Percentiles rank a stretch among this genome's conserved stretches.
These are phyloP conservation scores for Penicillium robsamsonii DNA, from an alignment of 495 filamentous ascomycete genomes.

Conservation along the genomic window DNA sequence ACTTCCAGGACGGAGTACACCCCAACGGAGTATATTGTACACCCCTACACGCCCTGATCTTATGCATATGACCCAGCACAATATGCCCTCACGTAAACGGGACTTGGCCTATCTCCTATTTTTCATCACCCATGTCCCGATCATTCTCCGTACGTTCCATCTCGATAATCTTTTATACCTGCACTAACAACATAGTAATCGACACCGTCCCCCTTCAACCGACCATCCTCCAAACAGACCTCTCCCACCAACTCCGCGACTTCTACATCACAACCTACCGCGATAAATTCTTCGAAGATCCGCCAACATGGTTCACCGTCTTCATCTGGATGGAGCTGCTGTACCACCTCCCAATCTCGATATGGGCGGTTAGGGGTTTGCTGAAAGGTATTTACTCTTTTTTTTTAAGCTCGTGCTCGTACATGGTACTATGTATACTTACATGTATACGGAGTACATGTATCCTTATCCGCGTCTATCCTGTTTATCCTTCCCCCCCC, in stretches of 20 bases:
- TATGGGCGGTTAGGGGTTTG: constrained; percentile 61
- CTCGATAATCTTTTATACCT: neutral
- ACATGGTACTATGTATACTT: neutral
- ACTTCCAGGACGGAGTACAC: no score
- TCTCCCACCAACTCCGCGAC: constrained; percentile 50
- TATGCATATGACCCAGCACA: constrained; percentile 8
- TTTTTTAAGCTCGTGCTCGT: neutral
- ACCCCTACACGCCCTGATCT: neutral
- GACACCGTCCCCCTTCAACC: constrained; percentile 69
- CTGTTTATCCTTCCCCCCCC: neutral
- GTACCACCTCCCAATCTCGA: constrained; percentile 64
- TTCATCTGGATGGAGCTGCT: constrained; percentile 68
- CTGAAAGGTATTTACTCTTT: constrained; percentile 42
- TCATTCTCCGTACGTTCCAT: constrained; percentile 60
- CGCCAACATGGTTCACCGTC: constrained; percentile 65
- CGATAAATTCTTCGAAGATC: constrained; percentile 70
- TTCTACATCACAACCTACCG: constrained; percentile 68
- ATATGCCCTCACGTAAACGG: constrained; percentile 36
- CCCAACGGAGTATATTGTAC: no score
- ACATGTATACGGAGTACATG: neutral
- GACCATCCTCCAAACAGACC: constrained; percentile 44
- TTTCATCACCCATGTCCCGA: constrained; percentile 64
- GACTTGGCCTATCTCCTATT: constrained; percentile 66
- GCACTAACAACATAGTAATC: constrained; percentile 45
- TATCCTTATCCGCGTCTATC: constrained; percentile 1